Percentiles rank a stretch among this genome's conserved stretches.
These are phyloP conservation scores for Themeda triandra DNA, from an alignment of 176 grass and related monocot species.

Conservation along the genomic window DNA sequence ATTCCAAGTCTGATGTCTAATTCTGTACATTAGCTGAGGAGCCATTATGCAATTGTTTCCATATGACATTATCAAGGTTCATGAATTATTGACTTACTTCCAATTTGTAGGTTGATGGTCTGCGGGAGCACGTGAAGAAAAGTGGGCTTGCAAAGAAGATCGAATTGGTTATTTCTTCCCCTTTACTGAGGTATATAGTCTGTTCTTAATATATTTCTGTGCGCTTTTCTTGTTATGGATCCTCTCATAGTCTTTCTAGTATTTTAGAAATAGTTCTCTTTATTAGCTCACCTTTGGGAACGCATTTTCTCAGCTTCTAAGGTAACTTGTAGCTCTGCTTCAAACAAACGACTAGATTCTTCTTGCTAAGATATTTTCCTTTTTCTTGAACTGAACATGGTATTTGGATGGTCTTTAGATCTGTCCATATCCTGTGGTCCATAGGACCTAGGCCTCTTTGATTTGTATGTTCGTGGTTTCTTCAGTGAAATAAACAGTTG, in stretches of 20 bases:
- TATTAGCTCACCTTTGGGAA: background rate
- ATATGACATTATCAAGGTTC: background rate
- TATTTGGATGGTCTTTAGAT: background rate
- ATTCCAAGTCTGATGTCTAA: background rate
- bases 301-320: background rate
- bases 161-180: constrained; percentile 82
- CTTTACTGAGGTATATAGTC: constrained; percentile 51
- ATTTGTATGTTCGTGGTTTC: background rate
- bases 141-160: constrained; percentile 58
- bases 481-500: background rate
- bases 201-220: background rate
- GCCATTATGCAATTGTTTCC: background rate
- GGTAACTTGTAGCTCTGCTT: background rate
- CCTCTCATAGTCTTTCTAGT: background rate
- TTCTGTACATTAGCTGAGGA: background rate
- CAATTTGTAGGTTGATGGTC: constrained; percentile 57
- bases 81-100: background rate
- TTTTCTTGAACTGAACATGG: background rate
- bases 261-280: constrained; percentile 10
- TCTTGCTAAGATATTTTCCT: background rate
- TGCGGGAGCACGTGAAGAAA: constrained; percentile 60
- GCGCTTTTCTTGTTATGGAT: background rate
- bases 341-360: background rate
- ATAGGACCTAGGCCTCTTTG: background rate
- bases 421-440: background rate